Evolutionary conservation across 225 moss, liverwort and hornwort genomes (phyloP).

Genomic region (Bryum argenteum): DNA sequence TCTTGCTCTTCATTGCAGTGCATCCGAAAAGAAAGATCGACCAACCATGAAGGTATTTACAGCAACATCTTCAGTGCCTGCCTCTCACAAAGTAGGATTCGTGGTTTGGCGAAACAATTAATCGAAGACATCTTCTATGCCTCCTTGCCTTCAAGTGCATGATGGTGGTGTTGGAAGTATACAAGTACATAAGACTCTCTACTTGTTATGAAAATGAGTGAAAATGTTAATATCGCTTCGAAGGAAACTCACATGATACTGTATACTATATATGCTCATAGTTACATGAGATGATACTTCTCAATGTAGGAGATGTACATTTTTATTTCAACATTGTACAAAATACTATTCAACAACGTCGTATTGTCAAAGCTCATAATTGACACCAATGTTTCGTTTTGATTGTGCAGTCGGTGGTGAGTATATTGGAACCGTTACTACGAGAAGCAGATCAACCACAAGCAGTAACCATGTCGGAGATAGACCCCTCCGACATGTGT

Average conservation of each 20-base stretch:
- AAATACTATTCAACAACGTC: neutral
- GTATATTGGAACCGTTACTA: conserved; percentile 31
- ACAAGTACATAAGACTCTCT: no score
- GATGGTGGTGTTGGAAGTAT: no score
- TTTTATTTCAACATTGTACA: neutral
- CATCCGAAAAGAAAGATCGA: conserved; percentile 47
- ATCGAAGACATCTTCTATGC: neutral
- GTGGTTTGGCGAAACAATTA: neutral
- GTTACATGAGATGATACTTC: no score
- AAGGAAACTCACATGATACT: no score
- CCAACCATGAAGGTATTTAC: conserved; percentile 44
- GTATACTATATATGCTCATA: no score
- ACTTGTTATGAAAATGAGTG: no score
- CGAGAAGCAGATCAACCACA: conserved; percentile 23
- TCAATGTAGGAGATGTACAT: no score
- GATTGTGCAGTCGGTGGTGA: conserved; percentile 35
- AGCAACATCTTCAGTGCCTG: neutral
- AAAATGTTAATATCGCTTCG: no score
- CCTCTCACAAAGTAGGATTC: neutral
- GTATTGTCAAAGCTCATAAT: neutral
- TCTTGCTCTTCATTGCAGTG: conserved; percentile 41
- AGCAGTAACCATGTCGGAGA: neutral
- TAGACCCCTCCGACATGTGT: neutral
- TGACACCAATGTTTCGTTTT: neutral
- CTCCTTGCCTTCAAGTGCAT: no score